Evolutionary conservation across 2,329 filamentous ascomycete species (phyloP), one percentile per base, ranked within the genome.

Genomic region (Pyrenophora teres): DNA sequence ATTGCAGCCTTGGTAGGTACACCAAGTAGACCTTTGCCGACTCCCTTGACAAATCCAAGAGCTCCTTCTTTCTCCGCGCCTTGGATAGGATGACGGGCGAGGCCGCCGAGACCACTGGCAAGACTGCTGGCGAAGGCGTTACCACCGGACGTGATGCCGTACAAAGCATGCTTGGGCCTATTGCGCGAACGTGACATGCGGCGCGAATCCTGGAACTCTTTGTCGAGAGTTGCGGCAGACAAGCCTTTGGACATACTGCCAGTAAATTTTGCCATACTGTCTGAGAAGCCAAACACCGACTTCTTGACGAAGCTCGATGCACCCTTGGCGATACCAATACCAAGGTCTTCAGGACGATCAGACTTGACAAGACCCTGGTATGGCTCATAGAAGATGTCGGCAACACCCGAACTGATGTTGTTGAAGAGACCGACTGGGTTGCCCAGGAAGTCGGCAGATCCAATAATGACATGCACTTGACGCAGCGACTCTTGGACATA

Each of bases 271-370:
- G 92, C 94, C 78, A 99, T 92, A 68, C 91, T 96, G 78, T 99
- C 95, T 1, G 89, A 95, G 72, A 99, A 90, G 39, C 94, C 95
- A 74, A 96, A 99, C 9, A 99, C 93, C 0, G 92, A 96, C 77
- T 99, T 99, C 81, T 99, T 99, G 62, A 97, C 89, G 69, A 99
- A 97, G 59, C 91, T 96, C 0, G 92, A 93, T 9, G 95, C 94
- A 33, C 94, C 94, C 74, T 97, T 97, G 31, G 94, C 95, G 57
- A 99, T 96, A 15, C 94, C 94, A 35, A 96, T 81, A 16, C 94
- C 95, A 48, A 99, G 87, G 60, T 99, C 93, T 73, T 97, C 93
- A 2, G 94, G 95, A 61, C 90, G 86, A 72, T 99, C 94, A 0
- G 92, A 96, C 81, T 96, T 90, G 72, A 99, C 95, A 41, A 99